Conservation (phyloP, 2,329 filamentous ascomycete genomes). For the Coniella lustricola region DNA sequence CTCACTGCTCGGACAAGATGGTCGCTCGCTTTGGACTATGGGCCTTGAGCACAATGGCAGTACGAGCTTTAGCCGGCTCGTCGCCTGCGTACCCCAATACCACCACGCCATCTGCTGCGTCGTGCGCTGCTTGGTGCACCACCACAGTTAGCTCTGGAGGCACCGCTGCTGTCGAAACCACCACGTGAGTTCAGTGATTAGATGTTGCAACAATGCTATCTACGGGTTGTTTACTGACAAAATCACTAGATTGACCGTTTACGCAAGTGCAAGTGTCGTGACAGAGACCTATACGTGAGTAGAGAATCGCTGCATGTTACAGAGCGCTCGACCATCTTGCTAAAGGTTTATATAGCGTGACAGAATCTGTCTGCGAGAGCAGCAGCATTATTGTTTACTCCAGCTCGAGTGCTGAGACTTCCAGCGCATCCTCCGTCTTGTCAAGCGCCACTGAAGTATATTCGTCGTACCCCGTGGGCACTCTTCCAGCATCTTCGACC, state of each 20-base stretch:
- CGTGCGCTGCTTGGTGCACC: constrained; percentile 12
- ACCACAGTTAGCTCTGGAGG: constrained; percentile 2
- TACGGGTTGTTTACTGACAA: too few species aligned
- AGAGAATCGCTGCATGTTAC: neutral
- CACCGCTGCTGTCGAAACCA: neutral
- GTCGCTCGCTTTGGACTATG: constrained; percentile 10
- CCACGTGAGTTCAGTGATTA: too few species aligned
- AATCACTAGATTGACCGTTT: neutral
- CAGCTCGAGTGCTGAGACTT: neutral
- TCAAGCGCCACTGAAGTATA: too few species aligned
- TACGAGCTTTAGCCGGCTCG: constrained; percentile 5
- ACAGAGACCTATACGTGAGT: neutral
- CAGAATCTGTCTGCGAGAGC: neutral
- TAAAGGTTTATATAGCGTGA: neutral
- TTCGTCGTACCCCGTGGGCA: too few species aligned
- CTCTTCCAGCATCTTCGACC: too few species aligned
- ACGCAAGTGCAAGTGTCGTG: neutral
- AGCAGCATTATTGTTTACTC: neutral
- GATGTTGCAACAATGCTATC: too few species aligned
- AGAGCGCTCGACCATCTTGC: neutral
- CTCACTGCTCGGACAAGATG: constrained; percentile 6
- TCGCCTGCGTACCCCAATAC: constrained; percentile 5
- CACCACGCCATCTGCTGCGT: constrained; percentile 6
- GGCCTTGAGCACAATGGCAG: constrained; percentile 8
- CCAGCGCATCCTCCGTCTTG: too few species aligned